phyloP scores from a whole-genome alignment of 148 eudicot species.

The Fagopyrum esculentum region DNA sequence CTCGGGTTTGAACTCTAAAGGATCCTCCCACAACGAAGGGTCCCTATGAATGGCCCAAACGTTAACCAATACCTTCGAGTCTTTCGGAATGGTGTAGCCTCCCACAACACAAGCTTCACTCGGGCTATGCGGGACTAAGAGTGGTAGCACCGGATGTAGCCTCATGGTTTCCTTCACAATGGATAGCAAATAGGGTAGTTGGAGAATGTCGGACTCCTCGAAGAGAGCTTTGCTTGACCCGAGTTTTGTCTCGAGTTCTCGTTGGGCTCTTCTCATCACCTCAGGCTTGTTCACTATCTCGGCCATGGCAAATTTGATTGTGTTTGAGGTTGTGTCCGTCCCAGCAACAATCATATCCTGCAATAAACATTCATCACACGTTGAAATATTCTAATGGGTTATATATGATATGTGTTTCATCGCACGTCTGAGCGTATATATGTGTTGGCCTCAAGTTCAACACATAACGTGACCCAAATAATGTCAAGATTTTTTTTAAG shows the following conservation, averaged over 20 bases:
- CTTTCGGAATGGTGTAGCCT: constrained; percentile 53
- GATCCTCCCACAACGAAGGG: constrained; percentile 47
- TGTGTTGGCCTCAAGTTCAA: no score
- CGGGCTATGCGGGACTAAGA: constrained; percentile 44
- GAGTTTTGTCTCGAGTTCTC: constrained; percentile 39
- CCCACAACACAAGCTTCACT: constrained; percentile 31
- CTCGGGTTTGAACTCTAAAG: constrained; percentile 46
- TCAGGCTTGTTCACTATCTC: constrained; percentile 55
- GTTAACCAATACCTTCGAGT: constrained; percentile 44
- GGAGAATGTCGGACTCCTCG: constrained; percentile 52
- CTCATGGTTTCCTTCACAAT: constrained; percentile 47
- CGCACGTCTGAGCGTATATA: neutral
- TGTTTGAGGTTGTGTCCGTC: constrained; percentile 50
- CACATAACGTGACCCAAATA: neutral
- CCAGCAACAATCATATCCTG: constrained; percentile 69
- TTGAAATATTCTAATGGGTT: no score
- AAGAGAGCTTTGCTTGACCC: constrained; percentile 32
- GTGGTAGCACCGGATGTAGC: constrained; percentile 38
- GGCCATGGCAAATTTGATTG: constrained; percentile 46
- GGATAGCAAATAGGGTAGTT: constrained; percentile 37
- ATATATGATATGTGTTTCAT: neutral
- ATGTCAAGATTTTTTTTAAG: neutral
- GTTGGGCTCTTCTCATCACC: constrained; percentile 35
- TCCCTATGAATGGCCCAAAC: constrained; percentile 62
- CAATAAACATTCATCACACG: neutral